Evolutionary conservation across 139 green algal species (phyloP).

Genomic region (Chlamydomonas eustigma): DNA sequence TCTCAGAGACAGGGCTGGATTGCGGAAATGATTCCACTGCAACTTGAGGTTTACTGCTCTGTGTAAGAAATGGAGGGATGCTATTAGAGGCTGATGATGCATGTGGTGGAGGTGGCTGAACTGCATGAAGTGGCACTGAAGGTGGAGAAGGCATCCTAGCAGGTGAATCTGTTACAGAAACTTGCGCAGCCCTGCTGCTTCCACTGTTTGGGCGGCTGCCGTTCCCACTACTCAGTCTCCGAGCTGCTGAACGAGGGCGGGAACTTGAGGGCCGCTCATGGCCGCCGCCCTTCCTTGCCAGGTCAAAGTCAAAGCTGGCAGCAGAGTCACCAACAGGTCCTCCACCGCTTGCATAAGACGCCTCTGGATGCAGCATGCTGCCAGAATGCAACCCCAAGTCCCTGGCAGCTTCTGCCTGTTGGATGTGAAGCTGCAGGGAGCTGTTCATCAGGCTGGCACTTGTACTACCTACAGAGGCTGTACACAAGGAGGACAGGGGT

Average conservation of each 20-base stretch:
- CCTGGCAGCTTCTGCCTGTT: not conserved
- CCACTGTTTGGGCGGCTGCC: not conserved
- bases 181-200: not conserved
- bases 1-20: no score
- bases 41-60: no score
- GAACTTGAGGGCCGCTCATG: not conserved
- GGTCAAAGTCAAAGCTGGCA: conserved; percentile 5
- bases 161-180: no score
- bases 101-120: no score
- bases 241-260: not conserved
- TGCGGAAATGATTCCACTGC: no score
- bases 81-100: no score
- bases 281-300: not conserved
- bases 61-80: no score
- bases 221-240: not conserved
- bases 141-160: no score
- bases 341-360: no score
- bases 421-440: conserved; percentile 4
- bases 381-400: no score
- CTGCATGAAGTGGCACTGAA: no score
- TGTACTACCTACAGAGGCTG: not conserved
- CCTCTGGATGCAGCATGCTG: not conserved
- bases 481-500: not conserved
- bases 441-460: conserved; percentile 10
- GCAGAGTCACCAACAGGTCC: not conserved